A percentile compares a stretch with the other conserved stretches of the same genome.
phyloP scores from a whole-genome alignment of 805 yeast species.

The Cyberlindnera samutprakarnensis region DNA sequence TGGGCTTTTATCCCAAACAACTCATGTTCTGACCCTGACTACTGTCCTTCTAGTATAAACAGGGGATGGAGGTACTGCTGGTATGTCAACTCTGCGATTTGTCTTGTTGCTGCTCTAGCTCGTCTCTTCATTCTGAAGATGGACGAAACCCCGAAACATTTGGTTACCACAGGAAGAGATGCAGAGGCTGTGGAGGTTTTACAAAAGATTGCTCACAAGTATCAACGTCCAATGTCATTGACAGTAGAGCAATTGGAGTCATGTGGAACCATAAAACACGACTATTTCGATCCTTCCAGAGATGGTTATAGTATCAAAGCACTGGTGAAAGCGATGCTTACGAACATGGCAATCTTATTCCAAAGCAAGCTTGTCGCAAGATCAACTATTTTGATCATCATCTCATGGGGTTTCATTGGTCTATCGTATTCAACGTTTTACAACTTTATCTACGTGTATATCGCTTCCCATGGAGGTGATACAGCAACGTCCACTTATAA shows the following conservation, averaged over 20 bases:
- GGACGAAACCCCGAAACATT: conserved; percentile 47
- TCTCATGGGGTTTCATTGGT: conserved; percentile 50
- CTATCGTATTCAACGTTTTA: conserved; percentile 45
- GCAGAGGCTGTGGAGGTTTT: conserved; percentile 38
- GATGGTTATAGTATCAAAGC: conserved; percentile 14
- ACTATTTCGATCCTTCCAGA: conserved; percentile 16
- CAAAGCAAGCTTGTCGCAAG: conserved; percentile 31
- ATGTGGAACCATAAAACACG: conserved; percentile 34
- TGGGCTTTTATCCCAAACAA: conserved; percentile 46
- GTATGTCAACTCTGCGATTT: conserved; percentile 45
- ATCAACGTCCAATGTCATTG: conserved; percentile 32
- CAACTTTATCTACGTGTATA: conserved; percentile 43
- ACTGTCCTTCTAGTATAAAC: conserved; percentile 37
- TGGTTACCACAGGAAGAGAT: conserved; percentile 41
- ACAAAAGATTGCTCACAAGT: conserved; percentile 37
- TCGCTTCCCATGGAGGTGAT: conserved; percentile 41
- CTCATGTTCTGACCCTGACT: conserved; percentile 33
- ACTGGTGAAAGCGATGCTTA: conserved; percentile 18
- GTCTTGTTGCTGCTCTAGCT: conserved; percentile 37
- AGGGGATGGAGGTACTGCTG: conserved; percentile 55
- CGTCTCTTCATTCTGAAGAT: conserved; percentile 36
- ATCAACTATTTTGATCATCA: conserved; percentile 34
- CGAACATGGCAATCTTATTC: conserved; percentile 38
- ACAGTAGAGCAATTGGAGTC: conserved; percentile 38
- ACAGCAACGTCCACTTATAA: conserved; percentile 33